These are phyloP conservation scores for Malus hybrid DNA, from an alignment of 331 rosid genomes.

Conservation along the genomic window DNA sequence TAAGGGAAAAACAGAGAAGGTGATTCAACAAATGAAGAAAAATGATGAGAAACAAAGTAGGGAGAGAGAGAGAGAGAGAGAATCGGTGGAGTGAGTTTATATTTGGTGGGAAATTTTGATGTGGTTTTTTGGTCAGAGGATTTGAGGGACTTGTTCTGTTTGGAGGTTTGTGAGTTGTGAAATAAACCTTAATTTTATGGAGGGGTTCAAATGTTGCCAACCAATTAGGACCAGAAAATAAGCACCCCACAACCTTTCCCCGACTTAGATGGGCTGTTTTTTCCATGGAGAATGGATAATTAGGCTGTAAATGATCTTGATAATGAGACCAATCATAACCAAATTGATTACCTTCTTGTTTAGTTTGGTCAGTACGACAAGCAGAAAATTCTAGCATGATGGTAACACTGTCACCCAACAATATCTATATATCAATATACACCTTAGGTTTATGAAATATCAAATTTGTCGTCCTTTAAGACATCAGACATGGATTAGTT, in stretches of 20 bases:
- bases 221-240: constrained; percentile 13
- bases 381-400: background rate
- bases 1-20: background rate
- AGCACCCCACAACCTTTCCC: constrained; percentile 12
- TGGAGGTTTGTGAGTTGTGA: constrained; percentile 5
- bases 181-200: constrained; percentile 15
- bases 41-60: no score
- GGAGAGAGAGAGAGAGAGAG: background rate
- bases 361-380: background rate
- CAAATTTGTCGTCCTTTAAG: background rate
- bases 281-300: background rate
- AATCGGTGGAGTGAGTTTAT: constrained; percentile 5
- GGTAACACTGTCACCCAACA: background rate
- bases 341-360: background rate
- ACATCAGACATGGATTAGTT: background rate
- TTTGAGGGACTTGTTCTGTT: background rate
- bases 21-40: no score
- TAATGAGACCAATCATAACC: background rate
- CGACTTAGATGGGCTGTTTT: constrained; percentile 14
- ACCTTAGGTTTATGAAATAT: background rate
- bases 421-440: no score
- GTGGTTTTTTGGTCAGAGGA: background rate
- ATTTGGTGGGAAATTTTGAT: background rate
- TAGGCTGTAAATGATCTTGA: background rate
- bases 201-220: constrained; percentile 20